phyloP scores from a whole-genome alignment of 2,329 filamentous ascomycete species.

The Talaromyces sp. region DNA sequence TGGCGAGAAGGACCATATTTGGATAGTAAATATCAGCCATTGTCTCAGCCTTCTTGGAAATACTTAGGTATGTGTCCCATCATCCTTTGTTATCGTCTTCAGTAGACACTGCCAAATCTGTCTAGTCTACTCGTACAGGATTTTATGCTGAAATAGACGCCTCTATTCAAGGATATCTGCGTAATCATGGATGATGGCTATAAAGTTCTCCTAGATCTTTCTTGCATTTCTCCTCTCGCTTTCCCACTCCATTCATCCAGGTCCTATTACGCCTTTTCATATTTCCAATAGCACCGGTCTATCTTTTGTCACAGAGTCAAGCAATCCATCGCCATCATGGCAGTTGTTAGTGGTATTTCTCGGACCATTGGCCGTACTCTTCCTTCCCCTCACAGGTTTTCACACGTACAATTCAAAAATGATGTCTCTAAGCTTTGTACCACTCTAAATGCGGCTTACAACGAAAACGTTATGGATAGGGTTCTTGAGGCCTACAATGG shows the following conservation, averaged over 20 bases:
- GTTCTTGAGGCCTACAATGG: conserved; percentile 4
- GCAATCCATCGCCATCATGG: neutral
- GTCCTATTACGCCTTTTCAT: too few relatives aligned
- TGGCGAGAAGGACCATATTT: neutral
- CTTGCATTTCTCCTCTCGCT: neutral
- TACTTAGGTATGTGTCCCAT: neutral
- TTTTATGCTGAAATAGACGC: neutral
- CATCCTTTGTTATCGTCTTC: neutral
- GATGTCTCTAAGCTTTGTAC: conserved; percentile 7
- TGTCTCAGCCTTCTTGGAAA: neutral
- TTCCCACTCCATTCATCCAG: too few relatives aligned
- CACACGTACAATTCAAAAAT: conserved; percentile 4
- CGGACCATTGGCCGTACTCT: too few relatives aligned
- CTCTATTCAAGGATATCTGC: neutral
- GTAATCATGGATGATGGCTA: neutral
- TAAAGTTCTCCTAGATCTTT: neutral
- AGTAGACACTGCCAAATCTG: neutral
- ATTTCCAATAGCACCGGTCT: neutral
- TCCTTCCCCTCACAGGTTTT: too few relatives aligned
- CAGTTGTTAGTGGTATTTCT: neutral
- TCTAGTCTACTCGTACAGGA: neutral
- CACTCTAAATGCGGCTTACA: neutral
- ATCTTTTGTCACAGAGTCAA: neutral
- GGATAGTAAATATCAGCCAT: neutral
- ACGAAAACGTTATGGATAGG: neutral